phyloP scores from a whole-genome alignment of 129 eudicot genomes.

The Helianthus tuberosus region DNA sequence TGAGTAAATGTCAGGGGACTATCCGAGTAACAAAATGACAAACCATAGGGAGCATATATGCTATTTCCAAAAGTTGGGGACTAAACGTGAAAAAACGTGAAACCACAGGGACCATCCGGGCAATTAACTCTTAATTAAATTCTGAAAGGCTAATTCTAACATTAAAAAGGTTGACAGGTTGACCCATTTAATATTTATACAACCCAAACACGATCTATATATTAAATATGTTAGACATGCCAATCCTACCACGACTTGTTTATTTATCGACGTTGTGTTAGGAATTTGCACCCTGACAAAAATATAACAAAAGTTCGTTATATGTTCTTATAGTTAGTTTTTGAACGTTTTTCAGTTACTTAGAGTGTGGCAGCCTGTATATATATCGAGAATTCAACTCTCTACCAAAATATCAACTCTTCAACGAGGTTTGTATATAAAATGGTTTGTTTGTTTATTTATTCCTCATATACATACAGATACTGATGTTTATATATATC shows the following conservation, averaged over 20 bases:
- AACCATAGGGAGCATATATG: too few relatives aligned
- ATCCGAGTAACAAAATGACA: too few relatives aligned
- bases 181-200: background rate
- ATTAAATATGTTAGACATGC: too few relatives aligned
- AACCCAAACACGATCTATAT: background rate
- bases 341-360: slow-evolving; percentile 49
- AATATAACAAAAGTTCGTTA: too few relatives aligned
- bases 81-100: too few relatives aligned
- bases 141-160: background rate
- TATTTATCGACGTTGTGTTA: too few relatives aligned
- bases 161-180: background rate
- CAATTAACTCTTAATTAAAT: too few relatives aligned
- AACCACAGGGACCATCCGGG: too few relatives aligned
- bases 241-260: too few relatives aligned
- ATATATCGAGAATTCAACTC: slow-evolving; percentile 56
- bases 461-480: background rate
- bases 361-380: slow-evolving; percentile 76
- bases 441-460: slow-evolving; percentile 7
- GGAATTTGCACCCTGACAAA: too few relatives aligned
- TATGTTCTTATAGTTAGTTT: background rate
- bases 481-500: background rate
- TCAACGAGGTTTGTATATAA: slow-evolving; percentile 54
- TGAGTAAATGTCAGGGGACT: too few relatives aligned
- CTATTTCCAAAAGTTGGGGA: too few relatives aligned
- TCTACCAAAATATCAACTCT: slow-evolving; percentile 69